Evolutionary conservation across 202 grass and related monocot genomes (phyloP).

Genomic region (Eragrostis tef): DNA sequence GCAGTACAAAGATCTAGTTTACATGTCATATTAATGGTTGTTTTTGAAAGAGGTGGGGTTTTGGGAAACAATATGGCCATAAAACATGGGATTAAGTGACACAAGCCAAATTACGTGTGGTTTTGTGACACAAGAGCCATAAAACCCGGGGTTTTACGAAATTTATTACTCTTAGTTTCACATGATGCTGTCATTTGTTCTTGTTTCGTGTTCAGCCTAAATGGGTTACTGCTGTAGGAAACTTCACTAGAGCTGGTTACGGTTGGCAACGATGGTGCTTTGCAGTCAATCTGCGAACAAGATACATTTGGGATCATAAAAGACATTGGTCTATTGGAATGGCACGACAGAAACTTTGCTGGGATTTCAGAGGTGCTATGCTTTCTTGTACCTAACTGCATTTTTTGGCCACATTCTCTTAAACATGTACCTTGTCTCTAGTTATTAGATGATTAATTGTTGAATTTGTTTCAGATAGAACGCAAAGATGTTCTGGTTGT

Average conservation of each 20-base stretch:
- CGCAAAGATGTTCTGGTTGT: constrained; percentile 84
- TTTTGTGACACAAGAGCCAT: too few species aligned
- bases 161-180: too few species aligned
- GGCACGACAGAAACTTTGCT: constrained; percentile 55
- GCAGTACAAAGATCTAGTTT: too few species aligned
- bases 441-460: constrained; percentile 37
- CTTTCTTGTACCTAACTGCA: constrained; percentile 6
- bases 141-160: too few species aligned
- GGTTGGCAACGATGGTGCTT: constrained; percentile 74
- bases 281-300: constrained; percentile 90
- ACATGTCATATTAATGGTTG: too few species aligned
- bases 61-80: too few species aligned
- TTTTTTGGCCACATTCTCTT: constrained; percentile 28
- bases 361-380: constrained; percentile 60
- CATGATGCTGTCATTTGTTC: constrained; percentile 19
- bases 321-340: constrained; percentile 78
- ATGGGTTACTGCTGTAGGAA: constrained; percentile 62
- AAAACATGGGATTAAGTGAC: too few species aligned
- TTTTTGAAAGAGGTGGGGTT: too few species aligned
- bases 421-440: not conserved
- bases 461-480: constrained; percentile 65
- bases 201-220: constrained; percentile 10
- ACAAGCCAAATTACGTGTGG: too few species aligned
- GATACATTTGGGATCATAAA: constrained; percentile 88
- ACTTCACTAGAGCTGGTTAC: constrained; percentile 85